Evolutionary conservation across 768 basidiomycete genomes (phyloP).

Genomic region (Chlorophyllum brunneum): DNA sequence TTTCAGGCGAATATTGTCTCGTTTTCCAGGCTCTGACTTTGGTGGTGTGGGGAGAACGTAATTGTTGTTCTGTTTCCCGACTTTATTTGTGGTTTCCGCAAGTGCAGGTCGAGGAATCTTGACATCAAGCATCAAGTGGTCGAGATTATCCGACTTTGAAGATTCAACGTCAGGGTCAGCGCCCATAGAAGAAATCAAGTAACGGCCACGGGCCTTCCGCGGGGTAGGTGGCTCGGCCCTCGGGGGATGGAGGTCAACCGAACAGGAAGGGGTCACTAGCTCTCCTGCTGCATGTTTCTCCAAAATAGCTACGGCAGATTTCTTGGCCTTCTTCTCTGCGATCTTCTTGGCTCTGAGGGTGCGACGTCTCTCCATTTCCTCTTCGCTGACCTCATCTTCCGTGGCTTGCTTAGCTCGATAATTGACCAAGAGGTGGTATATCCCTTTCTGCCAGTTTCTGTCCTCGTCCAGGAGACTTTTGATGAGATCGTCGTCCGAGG

Average conservation of each 20-base stretch:
- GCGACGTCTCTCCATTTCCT: conserved; percentile 32
- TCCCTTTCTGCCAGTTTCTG: conserved; percentile 92
- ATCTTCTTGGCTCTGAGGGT: conserved; percentile 25
- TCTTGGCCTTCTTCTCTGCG: conserved; percentile 6
- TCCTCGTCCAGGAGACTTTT: conserved; percentile 60
- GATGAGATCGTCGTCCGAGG: conserved; percentile 69
- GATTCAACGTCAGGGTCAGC: conserved; percentile 12
- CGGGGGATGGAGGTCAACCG: conserved; percentile 19
- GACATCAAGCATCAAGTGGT: conserved; percentile 10
- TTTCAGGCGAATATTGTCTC: neutral
- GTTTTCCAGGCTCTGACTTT: conserved; percentile 45
- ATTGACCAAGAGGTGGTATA: conserved; percentile 85
- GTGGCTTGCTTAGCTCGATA: conserved; percentile 82
- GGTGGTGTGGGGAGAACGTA: conserved; percentile 40
- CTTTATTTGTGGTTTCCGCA: conserved; percentile 18
- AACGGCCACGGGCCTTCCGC: conserved; percentile 3
- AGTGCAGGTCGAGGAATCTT: conserved; percentile 24
- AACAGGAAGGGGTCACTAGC: conserved; percentile 62
- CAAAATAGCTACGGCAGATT: neutral
- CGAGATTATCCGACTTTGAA: conserved; percentile 20
- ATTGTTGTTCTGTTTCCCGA: neutral
- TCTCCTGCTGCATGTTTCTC: conserved; percentile 44
- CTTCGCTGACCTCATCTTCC: conserved; percentile 41
- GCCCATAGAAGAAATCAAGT: neutral
- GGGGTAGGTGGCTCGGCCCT: conserved; percentile 14